Conservation (phyloP, 2,329 filamentous ascomycete species). For the Pyrenochaeta sp. region DNA sequence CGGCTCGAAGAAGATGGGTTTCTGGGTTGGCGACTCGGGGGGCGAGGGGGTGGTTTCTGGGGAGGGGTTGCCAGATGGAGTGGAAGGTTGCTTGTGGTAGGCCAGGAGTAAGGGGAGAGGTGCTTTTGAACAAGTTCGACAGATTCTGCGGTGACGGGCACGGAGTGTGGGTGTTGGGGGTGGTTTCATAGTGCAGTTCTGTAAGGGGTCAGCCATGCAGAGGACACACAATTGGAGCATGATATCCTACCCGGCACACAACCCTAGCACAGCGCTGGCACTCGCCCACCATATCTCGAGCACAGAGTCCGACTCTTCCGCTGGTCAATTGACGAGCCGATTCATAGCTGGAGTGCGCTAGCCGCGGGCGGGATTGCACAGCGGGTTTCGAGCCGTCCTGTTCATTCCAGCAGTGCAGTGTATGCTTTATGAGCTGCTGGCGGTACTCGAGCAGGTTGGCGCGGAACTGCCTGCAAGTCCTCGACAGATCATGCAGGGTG, state of each 20-base stretch:
- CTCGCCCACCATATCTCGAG: slow-evolving; percentile 83
- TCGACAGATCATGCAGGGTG: slow-evolving; percentile 81
- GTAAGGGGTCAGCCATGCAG: slow-evolving; percentile 23
- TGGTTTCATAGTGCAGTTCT: slow-evolving; percentile 92
- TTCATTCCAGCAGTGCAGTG: slow-evolving; percentile 82
- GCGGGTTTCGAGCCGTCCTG: slow-evolving; percentile 60
- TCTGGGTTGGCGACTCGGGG: slow-evolving; percentile 28
- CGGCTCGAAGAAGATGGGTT: slow-evolving; percentile 24
- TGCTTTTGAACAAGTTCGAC: slow-evolving; percentile 74
- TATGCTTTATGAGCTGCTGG: slow-evolving; percentile 73
- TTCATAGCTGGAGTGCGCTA: slow-evolving; percentile 21
- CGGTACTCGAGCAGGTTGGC: slow-evolving; percentile 81
- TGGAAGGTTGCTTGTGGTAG: slow-evolving; percentile 24
- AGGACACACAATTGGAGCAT: not conserved
- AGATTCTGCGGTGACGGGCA: slow-evolving; percentile 82
- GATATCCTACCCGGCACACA: slow-evolving; percentile 76
- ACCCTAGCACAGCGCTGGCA: slow-evolving; percentile 79
- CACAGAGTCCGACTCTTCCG: slow-evolving; percentile 79
- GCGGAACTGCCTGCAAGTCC: slow-evolving; percentile 81
- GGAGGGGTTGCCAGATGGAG: slow-evolving; percentile 28
- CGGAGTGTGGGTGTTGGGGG: slow-evolving; percentile 72
- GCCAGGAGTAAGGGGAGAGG: slow-evolving; percentile 66
- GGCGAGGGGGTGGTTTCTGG: slow-evolving; percentile 31
- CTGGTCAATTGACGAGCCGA: slow-evolving; percentile 53
- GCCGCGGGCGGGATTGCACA: slow-evolving; percentile 41